phyloP scores from a whole-genome alignment of 768 basidiomycete genomes.

The Lepiota venenata region DNA sequence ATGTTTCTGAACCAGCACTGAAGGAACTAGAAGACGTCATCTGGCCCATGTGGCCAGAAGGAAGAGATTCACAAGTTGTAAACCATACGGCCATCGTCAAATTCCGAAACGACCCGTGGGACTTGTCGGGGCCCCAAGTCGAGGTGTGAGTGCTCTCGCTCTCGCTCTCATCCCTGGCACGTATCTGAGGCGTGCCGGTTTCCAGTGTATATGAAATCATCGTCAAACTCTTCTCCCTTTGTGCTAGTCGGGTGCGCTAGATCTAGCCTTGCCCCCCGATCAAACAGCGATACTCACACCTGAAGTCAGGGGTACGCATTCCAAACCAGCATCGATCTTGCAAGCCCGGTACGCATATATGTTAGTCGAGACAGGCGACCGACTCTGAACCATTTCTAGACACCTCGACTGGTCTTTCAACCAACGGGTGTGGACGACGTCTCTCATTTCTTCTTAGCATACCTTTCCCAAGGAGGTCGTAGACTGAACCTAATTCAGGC shows the following conservation, averaged over 20 bases:
- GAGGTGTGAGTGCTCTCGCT: constrained; percentile 41
- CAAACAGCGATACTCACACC: not conserved
- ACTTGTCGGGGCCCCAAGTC: constrained; percentile 48
- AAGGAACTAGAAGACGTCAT: constrained; percentile 57
- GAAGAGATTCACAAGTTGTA: constrained; percentile 45
- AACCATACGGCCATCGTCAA: constrained; percentile 46
- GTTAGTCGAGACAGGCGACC: not conserved
- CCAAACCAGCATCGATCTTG: constrained; percentile 56
- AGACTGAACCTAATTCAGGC: constrained; percentile 47
- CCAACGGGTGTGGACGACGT: constrained; percentile 43
- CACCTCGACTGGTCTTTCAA: constrained; percentile 68
- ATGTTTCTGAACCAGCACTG: constrained; percentile 44
- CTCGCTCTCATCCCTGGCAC: not conserved
- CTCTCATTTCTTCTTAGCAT: constrained; percentile 62
- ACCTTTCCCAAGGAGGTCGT: constrained; percentile 58
- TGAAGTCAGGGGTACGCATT: constrained; percentile 63
- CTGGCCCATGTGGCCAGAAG: constrained; percentile 66
- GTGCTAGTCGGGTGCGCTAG: constrained; percentile 51
- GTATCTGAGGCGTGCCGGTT: constrained; percentile 7
- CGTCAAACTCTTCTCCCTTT: constrained; percentile 53
- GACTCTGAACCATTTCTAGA: constrained; percentile 29
- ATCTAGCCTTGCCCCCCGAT: constrained; percentile 4
- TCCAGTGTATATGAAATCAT: constrained; percentile 60
- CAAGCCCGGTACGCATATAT: constrained; percentile 42
- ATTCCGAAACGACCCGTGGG: constrained; percentile 70